These are phyloP conservation scores for button mushroom (Agaricus bisporus) DNA, from an alignment of 768 basidiomycete genomes.

Conservation along the genomic window DNA sequence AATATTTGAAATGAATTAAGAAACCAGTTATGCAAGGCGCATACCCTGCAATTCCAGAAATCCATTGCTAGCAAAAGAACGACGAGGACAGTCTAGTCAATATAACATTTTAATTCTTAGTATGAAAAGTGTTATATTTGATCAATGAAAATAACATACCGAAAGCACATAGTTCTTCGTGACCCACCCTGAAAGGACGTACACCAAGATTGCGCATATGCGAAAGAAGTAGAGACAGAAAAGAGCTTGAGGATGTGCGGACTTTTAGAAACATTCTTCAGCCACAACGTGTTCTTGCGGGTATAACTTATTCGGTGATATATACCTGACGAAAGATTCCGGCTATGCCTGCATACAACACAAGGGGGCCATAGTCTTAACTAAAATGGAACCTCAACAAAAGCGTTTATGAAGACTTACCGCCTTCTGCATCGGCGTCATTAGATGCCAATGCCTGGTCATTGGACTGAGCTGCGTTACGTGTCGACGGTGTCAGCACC, in stretches of 20 bases:
- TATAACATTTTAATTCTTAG: not conserved
- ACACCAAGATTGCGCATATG: slow-evolving; percentile 81
- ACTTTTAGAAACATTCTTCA: slow-evolving; percentile 33
- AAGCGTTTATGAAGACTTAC: slow-evolving; percentile 28
- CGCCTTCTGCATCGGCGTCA: slow-evolving; percentile 69
- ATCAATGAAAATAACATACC: slow-evolving; percentile 39
- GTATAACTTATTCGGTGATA: not conserved
- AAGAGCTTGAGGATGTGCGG: slow-evolving; percentile 77
- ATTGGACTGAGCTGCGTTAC: slow-evolving; percentile 21
- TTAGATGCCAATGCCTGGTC: slow-evolving; percentile 40
- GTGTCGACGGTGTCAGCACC: slow-evolving; percentile 52
- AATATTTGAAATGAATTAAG: not conserved
- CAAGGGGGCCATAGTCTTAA: slow-evolving; percentile 1
- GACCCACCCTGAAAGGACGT: slow-evolving; percentile 89
- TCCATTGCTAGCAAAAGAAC: slow-evolving; percentile 94
- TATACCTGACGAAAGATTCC: slow-evolving; percentile 74
- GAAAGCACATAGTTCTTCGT: slow-evolving; percentile 91
- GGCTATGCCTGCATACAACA: slow-evolving; percentile 43
- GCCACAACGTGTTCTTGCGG: not conserved
- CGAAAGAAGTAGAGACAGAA: slow-evolving; percentile 89
- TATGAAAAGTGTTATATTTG: not conserved
- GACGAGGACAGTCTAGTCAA: slow-evolving; percentile 68
- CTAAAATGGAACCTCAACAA: not conserved
- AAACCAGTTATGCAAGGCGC: slow-evolving; percentile 13
- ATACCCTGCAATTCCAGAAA: slow-evolving; percentile 95